Base-by-base conservation (phyloP, 306 rosid genomes). In the Begonia peltatifolia region DNA sequence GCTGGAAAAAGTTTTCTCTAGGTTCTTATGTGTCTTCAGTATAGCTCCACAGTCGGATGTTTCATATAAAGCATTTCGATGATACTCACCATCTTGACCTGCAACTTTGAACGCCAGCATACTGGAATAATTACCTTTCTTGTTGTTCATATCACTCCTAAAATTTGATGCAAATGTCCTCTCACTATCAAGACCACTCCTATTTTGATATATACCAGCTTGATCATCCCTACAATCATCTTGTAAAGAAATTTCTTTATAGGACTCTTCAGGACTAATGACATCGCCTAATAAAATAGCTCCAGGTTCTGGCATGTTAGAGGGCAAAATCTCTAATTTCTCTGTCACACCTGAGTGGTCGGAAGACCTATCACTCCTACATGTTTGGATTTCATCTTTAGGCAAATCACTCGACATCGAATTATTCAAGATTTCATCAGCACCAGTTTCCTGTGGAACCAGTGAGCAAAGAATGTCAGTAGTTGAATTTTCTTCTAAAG, bases 141-240 rank as follows among this genome's bases (percentile, higher is more conserved):
- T 50, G 50, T 82, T 80, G 55, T 68, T 79, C 43, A 58, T 65
- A 63, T 50, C 81, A 63, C 63, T 63, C 64, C 55, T 75, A n/a
- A 62, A 62, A 58, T 30, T 9, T 30, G 85, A 72, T 23, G 68
- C 52, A 7, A 30, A 30, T 30, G 38, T 30, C 9, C 38, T 30
- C 9, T 30, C 38, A 30, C 38, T 30, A 46, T 53, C 66, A 20
- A 69, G 46, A 64, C 36, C 46, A 16, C 57, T 23, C n/a, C 36
- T 35, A 56, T 62, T 69, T 35, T 67, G 64, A 61, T 54, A 55
- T 59, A 53, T 54, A 52, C 61, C 76, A 14, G 43, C 72, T 59
- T 68, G 70, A 58, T 65, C 69, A 56, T 60, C 67, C 65, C 63
- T 68, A 50, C 38, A 67, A 46, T 53, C 63, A 50, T 65, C 71